phyloP scores from a whole-genome alignment of 2,329 filamentous ascomycete species.

The Fusarium sp. region DNA sequence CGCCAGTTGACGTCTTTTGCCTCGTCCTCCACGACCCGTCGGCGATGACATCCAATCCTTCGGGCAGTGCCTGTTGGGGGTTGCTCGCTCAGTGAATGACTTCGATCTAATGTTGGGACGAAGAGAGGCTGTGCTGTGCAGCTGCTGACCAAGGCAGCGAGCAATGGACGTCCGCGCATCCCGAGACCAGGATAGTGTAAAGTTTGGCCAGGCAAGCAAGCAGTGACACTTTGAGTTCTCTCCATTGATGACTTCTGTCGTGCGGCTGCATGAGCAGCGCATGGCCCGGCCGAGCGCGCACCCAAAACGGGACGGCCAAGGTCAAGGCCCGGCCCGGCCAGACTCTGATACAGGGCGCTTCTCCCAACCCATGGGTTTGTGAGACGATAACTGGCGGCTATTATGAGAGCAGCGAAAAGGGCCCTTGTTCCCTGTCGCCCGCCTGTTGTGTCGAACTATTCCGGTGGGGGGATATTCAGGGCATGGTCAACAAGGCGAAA shows the following conservation, averaged over 20 bases:
- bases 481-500: slow-evolving; percentile 16
- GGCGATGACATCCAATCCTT: slow-evolving; percentile 1
- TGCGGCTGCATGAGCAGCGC: slow-evolving; percentile 5
- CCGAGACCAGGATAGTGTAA: slow-evolving; percentile 17
- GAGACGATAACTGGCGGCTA: slow-evolving; percentile 32
- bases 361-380: neutral
- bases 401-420: slow-evolving; percentile 9
- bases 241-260: neutral
- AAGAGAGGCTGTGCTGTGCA: slow-evolving; percentile 16
- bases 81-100: neutral
- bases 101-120: neutral
- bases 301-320: neutral
- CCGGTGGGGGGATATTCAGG: slow-evolving; percentile 14
- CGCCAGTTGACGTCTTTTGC: slow-evolving; percentile 7
- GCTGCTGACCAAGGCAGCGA: slow-evolving; percentile 1
- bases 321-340: slow-evolving; percentile 17
- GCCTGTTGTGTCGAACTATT: neutral
- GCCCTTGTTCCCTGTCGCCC: slow-evolving; percentile 1
- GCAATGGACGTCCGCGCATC: slow-evolving; percentile 5
- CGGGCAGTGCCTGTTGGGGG: neutral
- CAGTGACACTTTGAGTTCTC: neutral
- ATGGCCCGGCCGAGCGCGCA: neutral
- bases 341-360: slow-evolving; percentile 32
- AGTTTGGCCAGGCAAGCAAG: slow-evolving; percentile 4
- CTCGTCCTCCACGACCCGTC: slow-evolving; percentile 4